These are phyloP conservation scores for Brassica juncea DNA, from an alignment of 345 rosid species.

Conservation along the genomic window DNA sequence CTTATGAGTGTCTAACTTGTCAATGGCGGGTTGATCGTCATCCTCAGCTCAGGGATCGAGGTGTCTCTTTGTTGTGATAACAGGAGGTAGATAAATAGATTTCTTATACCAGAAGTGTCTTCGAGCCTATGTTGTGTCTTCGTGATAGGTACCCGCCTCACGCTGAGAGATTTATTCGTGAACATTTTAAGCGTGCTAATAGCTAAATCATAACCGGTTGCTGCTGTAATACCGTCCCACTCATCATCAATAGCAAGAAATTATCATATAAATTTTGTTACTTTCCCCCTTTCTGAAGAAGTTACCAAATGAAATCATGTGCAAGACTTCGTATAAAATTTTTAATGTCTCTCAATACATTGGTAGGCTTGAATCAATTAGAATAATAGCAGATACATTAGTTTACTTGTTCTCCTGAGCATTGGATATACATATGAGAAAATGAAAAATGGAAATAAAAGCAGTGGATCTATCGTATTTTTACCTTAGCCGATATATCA, in stretches of 20 bases:
- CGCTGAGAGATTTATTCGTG: slow-evolving; percentile 76
- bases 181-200: slow-evolving; percentile 69
- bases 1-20: background rate
- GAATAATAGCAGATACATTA: background rate
- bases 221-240: slow-evolving; percentile 5
- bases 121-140: slow-evolving; percentile 53
- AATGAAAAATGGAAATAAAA: no score
- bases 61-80: slow-evolving; percentile 85
- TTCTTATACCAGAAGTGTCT: slow-evolving; percentile 94
- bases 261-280: background rate
- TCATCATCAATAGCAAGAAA: slow-evolving; percentile 6
- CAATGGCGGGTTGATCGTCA: slow-evolving; percentile 78
- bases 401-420: no score
- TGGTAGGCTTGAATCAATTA: background rate
- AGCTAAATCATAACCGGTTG: slow-evolving; percentile 31
- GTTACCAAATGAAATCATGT: background rate
- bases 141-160: slow-evolving; percentile 65
- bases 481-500: no score
- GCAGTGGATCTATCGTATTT: no score
- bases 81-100: slow-evolving; percentile 91
- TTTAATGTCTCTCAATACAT: background rate
- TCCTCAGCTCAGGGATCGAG: slow-evolving; percentile 77
- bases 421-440: no score
- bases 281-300: background rate
- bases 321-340: background rate